phyloP scores from a whole-genome alignment of 192 early-diverging fungal species.

The Pilobolus umbonatus region DNA sequence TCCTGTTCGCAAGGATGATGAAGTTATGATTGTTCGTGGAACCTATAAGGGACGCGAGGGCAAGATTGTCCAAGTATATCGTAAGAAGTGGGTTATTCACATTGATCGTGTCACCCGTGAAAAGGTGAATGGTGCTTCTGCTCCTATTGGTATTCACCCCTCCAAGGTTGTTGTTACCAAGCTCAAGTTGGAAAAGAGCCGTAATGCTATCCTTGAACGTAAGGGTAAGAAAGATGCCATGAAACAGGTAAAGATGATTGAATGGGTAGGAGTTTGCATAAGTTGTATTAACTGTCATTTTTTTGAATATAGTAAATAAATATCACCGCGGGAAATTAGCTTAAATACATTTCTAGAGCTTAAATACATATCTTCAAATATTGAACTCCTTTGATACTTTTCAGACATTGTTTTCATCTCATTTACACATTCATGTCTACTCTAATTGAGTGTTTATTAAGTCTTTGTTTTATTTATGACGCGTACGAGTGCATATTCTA shows the following conservation, averaged over 20 bases:
- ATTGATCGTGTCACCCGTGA: constrained; percentile 95
- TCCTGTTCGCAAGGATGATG: constrained; percentile 97
- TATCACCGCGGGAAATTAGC: too few species aligned
- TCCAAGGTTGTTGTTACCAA: constrained; percentile 98
- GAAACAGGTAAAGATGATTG: constrained; percentile 23
- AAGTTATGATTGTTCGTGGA: constrained; percentile 94
- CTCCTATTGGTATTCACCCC: constrained; percentile 93
- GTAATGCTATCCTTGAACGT: constrained; percentile 82
- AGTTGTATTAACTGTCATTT: neutral
- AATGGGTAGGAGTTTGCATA: neutral
- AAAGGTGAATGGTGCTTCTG: constrained; percentile 95
- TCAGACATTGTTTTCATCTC: too few species aligned
- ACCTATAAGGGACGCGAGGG: constrained; percentile 96
- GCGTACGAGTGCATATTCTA: too few species aligned
- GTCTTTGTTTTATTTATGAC: too few species aligned
- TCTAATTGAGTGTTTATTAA: too few species aligned
- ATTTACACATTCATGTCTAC: too few species aligned
- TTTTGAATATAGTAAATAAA: too few species aligned
- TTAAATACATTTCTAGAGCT: too few species aligned
- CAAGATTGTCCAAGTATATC: constrained; percentile 95
- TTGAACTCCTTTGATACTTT: too few species aligned
- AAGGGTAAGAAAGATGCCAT: constrained; percentile 57
- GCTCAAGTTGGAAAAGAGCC: constrained; percentile 96
- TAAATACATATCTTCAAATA: too few species aligned
- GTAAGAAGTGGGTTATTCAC: constrained; percentile 99